phyloP scores from a whole-genome alignment of 345 rosid species.

The Eucalyptus lansdowneana region DNA sequence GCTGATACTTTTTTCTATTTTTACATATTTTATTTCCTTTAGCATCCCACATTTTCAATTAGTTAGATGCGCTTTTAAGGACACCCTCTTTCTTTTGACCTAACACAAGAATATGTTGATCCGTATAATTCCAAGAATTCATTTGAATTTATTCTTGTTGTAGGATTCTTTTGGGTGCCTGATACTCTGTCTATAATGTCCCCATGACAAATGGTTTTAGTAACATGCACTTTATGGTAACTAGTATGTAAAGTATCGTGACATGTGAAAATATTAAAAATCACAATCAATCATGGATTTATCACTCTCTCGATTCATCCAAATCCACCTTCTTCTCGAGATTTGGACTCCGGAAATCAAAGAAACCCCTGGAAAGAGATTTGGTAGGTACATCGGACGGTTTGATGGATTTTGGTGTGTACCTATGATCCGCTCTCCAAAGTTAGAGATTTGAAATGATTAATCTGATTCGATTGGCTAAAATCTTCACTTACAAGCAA shows the following conservation, averaged over 20 bases:
- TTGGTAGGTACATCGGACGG: not conserved
- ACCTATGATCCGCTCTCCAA: not conserved
- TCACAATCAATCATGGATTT: not conserved
- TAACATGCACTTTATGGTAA: not conserved
- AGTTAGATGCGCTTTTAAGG: not conserved
- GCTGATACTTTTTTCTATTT: not conserved
- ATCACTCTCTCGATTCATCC: not conserved
- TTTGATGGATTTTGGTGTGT: not conserved
- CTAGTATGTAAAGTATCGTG: not conserved
- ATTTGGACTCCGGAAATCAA: not conserved
- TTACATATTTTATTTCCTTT: not conserved
- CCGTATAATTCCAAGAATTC: not conserved
- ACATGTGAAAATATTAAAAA: not conserved
- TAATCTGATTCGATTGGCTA: not conserved
- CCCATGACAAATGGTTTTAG: not conserved
- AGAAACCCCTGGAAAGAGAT: not conserved
- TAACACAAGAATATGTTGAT: not conserved
- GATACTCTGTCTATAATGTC: not conserved
- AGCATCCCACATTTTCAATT: not conserved
- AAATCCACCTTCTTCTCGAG: not conserved
- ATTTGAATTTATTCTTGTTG: not conserved
- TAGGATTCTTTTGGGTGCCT: not conserved
- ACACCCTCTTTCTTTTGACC: not conserved
- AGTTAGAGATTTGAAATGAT: not conserved
- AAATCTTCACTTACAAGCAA: not conserved